Evolutionary conservation across 2,329 filamentous ascomycete genomes (phyloP), one percentile per base, ranked within the genome.

Genomic region (Monosporascus sp.): DNA sequence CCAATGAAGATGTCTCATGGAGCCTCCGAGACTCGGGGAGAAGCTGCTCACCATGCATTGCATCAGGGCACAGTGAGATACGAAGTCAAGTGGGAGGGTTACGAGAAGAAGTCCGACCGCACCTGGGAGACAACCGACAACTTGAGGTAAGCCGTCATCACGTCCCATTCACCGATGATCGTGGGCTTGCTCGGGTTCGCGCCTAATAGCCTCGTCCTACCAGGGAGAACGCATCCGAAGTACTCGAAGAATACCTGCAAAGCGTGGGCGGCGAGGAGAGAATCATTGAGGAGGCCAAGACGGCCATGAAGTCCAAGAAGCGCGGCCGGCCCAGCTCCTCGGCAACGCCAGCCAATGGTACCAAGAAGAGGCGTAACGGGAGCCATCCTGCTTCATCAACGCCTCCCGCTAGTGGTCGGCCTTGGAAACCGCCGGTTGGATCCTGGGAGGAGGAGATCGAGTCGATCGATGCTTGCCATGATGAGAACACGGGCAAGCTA

Each of bases 41-140:
- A n/a, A 27, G 45, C 51, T 14, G 44, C 47, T 58, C 22, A 44
- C 44, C 25, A 17, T 48, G 7, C 45, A 38, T 24, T 17, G 56
- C 14, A 3, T 15, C 54, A 82, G 72, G 80, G 80, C 20, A 66
- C 68, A 5, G 62, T 84, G 0, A 76, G 78, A 47, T 91, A 87
- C 63, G 78, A 86, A 49, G 87, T 94, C 37, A 91, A 93, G 63
- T 94, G 89, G 89, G 82, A 89, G 58, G 89, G 89, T 3, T 94
- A 86, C 56, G 82, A 88, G 0, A 80, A 84, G 56, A 83, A 84
- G 56, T 68, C 74, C 0, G 89, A 94, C 59, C 71, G 82, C 62
- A 94, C 89, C 0, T 93, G 88, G 89, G 89, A 94, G 65, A 85
- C 87, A 0, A 85, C 89, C 61, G 82, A 83, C 11, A 92, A 91